Evolutionary conservation across 2,329 filamentous ascomycete species (phyloP), one percentile per base, ranked within the genome.

Genomic region (Pseudogymnoascus sp.): DNA sequence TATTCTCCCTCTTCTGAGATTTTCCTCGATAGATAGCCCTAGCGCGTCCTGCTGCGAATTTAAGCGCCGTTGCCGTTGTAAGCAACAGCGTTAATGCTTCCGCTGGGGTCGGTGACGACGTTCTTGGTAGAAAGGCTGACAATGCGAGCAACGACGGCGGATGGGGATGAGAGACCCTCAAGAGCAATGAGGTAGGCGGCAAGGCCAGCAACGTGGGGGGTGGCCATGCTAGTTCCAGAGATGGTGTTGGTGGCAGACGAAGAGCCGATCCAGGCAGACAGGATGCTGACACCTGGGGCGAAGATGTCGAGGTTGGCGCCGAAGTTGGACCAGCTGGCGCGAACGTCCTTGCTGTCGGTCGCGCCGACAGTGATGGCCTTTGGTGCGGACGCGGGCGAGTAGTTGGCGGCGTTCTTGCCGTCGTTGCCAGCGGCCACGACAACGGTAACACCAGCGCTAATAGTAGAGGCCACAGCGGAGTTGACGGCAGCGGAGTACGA

Each of bases 141-240:
- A 67, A 86, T 78, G 68, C 79, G 78, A 63, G 72, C 60, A 70
- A 77, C 79, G 29, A 86, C 78, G 8, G 76, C 79, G 62, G 76
- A 72, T 0, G 82, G 79, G n/a, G 75, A 76, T 4, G 59, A 68
- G 66, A 77, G 72, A 1, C 76, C 75, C 64, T 81, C 76, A 10
- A 81, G 73, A 16, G 75, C 74, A 65, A 81, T 70, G 34, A 87
- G 72, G 70, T 86, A 87, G n/a, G 82, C 77, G 12, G 80, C 83
- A 14, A 88, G 72, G 8, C 86, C 86, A 26, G 82, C 77, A 62
- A 88, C 77, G 69, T 87, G 84, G 0, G 85, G 85, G 3, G 79
- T 75, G 2, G 85, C 82, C 84, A 87, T 87, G 37, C 80, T 84
- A 4, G 86, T 88, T 34, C 85, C 86, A 11, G 77, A 81, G 68